These are phyloP conservation scores for Colletotrichum aenigma DNA, from an alignment of 2,329 filamentous ascomycete genomes.

Conservation along the genomic window DNA sequence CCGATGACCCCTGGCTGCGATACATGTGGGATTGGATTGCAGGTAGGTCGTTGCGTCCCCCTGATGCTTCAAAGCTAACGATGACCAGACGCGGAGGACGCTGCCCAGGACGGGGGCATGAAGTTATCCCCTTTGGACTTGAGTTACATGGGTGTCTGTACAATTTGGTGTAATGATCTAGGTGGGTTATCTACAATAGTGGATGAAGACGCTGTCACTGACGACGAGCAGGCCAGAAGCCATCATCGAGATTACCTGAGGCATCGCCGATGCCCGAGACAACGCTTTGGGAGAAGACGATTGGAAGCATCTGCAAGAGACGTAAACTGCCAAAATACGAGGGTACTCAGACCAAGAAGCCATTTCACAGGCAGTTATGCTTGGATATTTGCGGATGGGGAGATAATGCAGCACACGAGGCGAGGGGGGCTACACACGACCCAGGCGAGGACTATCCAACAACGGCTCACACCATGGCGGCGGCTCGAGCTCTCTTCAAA, in stretches of 20 bases:
- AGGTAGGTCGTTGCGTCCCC: slow-evolving; percentile 47
- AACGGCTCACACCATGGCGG: slow-evolving; percentile 71
- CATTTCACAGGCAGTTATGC: slow-evolving; percentile 75
- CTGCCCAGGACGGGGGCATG: slow-evolving; percentile 73
- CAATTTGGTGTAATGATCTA: slow-evolving; percentile 74
- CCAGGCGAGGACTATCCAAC: slow-evolving; percentile 54
- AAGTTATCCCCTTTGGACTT: slow-evolving; percentile 70
- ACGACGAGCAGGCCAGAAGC: slow-evolving; percentile 47
- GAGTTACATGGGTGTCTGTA: slow-evolving; percentile 75
- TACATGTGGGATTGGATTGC: slow-evolving; percentile 80
- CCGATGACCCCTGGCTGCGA: slow-evolving; percentile 75
- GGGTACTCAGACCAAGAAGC: slow-evolving; percentile 66
- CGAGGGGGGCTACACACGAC: slow-evolving; percentile 33
- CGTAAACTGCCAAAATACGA: slow-evolving; percentile 67
- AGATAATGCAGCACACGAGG: slow-evolving; percentile 46
- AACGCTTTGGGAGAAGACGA: slow-evolving; percentile 62
- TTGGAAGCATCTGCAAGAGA: slow-evolving; percentile 68
- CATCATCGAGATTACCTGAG: slow-evolving; percentile 51
- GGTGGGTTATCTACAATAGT: slow-evolving; percentile 46
- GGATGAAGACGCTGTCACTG: slow-evolving; percentile 16
- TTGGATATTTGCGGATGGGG: slow-evolving; percentile 78
- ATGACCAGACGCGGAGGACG: slow-evolving; percentile 61
- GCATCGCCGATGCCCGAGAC: slow-evolving; percentile 50
- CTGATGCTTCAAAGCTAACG: slow-evolving; percentile 21
- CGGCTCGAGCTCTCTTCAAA: slow-evolving; percentile 77